Evolutionary conservation across 1,139 yeast genomes (phyloP), one percentile per base, ranked within the genome.

Genomic region (Maudiozyma humilis): DNA sequence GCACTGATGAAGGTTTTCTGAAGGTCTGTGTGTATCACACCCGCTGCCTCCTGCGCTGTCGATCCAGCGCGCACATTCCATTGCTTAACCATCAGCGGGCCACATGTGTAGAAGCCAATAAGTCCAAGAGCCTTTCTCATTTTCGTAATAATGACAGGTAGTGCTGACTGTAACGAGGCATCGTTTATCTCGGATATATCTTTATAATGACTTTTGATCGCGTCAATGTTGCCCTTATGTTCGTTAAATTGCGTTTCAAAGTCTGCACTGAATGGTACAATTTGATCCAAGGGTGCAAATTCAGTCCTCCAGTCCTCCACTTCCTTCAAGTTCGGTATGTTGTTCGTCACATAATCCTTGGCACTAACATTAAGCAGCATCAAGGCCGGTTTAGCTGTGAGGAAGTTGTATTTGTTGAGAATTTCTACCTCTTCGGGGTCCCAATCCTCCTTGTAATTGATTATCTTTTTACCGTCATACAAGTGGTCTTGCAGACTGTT

Each of bases 31-130:
- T 91, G 97, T 50, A 89, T 89, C 33, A 86, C 82, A 19, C 95
- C 95, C 0, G 97, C 97, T 1, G 96, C 96, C 50, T 86, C 86
- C 14, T 94, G 93, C 8, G 95, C 95, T 41, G 78, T 73, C 31
- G 86, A 79, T 29, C 89, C 86, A 52, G 73, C 68, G 52, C 94
- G 72, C 41, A 89, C 72, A 12, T 94, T 84, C 97, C 98, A 89
- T 63, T 91, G 95, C 52, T 95, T 73, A 3, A 87, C 89, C 66
- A 91, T 97, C 41, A 78, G 74, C 12, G 87, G 82, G 12, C 97
- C 97, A 64, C 94, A 83, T 1, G 98, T 89, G 69, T 83, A 89
- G 67, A 81, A 91, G 38, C 95, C 84, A 38, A 89, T 82, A 52
- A 89, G 72, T 44, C 78, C 73, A 38, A 89, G 68, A 2, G 81